These are phyloP conservation scores for Coniophora puteana DNA, from an alignment of 1,284 basidiomycete species.

Conservation along the genomic window DNA sequence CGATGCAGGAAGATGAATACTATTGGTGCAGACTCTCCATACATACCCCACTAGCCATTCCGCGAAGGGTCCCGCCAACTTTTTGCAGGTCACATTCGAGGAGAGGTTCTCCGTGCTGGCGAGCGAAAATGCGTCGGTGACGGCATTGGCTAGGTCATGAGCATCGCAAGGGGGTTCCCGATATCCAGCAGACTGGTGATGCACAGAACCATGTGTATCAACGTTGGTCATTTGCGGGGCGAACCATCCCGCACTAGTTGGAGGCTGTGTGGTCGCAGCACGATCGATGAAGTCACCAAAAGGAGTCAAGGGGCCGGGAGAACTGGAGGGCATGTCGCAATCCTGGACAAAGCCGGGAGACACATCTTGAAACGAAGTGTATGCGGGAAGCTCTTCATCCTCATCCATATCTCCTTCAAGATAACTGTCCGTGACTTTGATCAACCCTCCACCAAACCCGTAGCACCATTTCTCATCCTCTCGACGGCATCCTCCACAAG, in stretches of 20 bases:
- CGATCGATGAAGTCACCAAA: constrained; percentile 73
- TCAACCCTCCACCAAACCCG: too few species aligned
- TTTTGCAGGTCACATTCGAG: constrained; percentile 60
- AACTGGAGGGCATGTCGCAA: constrained; percentile 58
- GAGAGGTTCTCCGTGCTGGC: too few species aligned
- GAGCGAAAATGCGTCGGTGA: too few species aligned
- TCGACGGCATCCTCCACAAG: too few species aligned
- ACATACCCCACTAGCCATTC: constrained; percentile 75
- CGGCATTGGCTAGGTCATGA: too few species aligned
- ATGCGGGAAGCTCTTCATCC: constrained; percentile 48
- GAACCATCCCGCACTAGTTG: constrained; percentile 11
- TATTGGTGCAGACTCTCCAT: constrained; percentile 75
- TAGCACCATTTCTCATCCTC: too few species aligned
- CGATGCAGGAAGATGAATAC: constrained; percentile 48
- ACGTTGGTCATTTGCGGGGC: too few species aligned
- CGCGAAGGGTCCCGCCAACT: constrained; percentile 68
- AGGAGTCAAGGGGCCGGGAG: constrained; percentile 67
- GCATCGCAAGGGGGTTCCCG: too few species aligned
- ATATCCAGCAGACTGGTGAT: too few species aligned
- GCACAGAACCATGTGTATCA: too few species aligned
- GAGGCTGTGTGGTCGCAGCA: constrained; percentile 32
- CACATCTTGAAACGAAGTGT: constrained; percentile 62
- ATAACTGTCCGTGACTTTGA: too few species aligned
- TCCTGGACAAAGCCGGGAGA: constrained; percentile 51
- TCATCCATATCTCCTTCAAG: too few species aligned